Percentiles rank a stretch among this genome's conserved stretches.
These are phyloP conservation scores for Pisolithus sp. DNA, from an alignment of 768 basidiomycete species.

Conservation along the genomic window DNA sequence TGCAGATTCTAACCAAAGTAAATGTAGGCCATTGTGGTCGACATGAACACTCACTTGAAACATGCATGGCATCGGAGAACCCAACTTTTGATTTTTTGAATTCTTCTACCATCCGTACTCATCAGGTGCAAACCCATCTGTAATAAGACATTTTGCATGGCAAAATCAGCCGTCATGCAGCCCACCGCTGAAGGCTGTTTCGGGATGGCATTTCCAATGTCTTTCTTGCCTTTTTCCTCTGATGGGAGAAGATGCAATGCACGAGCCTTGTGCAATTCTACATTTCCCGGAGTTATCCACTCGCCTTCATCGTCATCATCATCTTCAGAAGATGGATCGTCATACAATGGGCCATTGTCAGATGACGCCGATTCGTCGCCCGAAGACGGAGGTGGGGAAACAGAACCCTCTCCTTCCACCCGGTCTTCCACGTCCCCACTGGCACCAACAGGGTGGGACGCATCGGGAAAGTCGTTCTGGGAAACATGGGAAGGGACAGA, in stretches of 20 bases:
- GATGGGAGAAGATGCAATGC: slow-evolving; percentile 78
- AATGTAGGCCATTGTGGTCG: neutral
- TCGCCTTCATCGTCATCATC: slow-evolving; percentile 87
- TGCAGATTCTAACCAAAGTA: slow-evolving; percentile 67
- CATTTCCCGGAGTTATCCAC: slow-evolving; percentile 94
- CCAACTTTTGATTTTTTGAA: slow-evolving; percentile 91
- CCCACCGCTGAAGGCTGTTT: slow-evolving; percentile 54
- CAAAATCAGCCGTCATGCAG: slow-evolving; percentile 98
- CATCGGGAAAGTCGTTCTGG: neutral
- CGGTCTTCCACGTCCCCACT: slow-evolving; percentile 39
- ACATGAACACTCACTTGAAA: slow-evolving; percentile 74
- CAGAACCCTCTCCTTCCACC: slow-evolving; percentile 19
- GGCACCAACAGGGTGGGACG: too few relatives aligned
- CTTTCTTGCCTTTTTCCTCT: slow-evolving; percentile 24
- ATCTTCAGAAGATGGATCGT: slow-evolving; percentile 72
- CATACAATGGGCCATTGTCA: slow-evolving; percentile 42
- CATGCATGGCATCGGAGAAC: slow-evolving; percentile 96
- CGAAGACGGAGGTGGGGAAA: slow-evolving; percentile 1
- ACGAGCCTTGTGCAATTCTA: slow-evolving; percentile 77
- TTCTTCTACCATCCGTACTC: slow-evolving; percentile 83
- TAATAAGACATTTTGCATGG: slow-evolving; percentile 95
- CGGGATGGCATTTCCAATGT: slow-evolving; percentile 30
- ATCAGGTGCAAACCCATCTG: slow-evolving; percentile 92
- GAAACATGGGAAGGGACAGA: slow-evolving; percentile 4
- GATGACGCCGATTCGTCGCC: neutral